phyloP scores from a whole-genome alignment of 164 flowering plant genomes.

The Kingdonia uniflora region DNA sequence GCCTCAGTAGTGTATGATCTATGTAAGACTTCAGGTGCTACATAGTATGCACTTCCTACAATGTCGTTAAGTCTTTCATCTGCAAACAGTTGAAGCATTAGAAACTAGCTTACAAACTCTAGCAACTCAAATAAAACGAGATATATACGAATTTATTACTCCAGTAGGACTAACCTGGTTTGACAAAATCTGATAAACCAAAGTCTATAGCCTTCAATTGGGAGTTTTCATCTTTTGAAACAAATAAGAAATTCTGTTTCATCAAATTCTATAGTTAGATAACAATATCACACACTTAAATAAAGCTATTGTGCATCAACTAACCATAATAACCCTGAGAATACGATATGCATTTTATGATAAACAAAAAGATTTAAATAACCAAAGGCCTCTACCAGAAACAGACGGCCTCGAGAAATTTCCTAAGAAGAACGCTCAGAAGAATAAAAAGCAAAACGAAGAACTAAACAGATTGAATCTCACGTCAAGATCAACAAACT shows the following conservation, averaged over 20 bases:
- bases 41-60: constrained; percentile 98
- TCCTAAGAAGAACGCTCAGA: too few species aligned
- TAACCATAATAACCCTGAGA: too few species aligned
- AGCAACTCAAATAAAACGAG: background rate
- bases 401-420: too few species aligned
- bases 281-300: too few species aligned
- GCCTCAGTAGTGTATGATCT: constrained; percentile 90
- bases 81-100: constrained; percentile 23
- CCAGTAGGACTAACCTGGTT: constrained; percentile 56
- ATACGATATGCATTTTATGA: too few species aligned
- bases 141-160: background rate
- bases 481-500: too few species aligned
- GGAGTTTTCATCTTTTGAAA: constrained; percentile 69
- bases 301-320: too few species aligned
- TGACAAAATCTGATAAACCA: constrained; percentile 92
- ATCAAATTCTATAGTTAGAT: constrained; percentile 7
- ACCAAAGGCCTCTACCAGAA: too few species aligned
- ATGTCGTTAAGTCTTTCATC: constrained; percentile 97
- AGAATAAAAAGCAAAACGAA: too few species aligned
- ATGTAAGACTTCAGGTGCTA: constrained; percentile 95
- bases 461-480: too few species aligned
- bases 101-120: constrained; percentile 1
- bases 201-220: constrained; percentile 87
- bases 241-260: constrained; percentile 79
- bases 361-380: too few species aligned